Evolutionary conservation across 805 yeast species (phyloP).

Genomic region (Saccharomycodes ludwigii): DNA sequence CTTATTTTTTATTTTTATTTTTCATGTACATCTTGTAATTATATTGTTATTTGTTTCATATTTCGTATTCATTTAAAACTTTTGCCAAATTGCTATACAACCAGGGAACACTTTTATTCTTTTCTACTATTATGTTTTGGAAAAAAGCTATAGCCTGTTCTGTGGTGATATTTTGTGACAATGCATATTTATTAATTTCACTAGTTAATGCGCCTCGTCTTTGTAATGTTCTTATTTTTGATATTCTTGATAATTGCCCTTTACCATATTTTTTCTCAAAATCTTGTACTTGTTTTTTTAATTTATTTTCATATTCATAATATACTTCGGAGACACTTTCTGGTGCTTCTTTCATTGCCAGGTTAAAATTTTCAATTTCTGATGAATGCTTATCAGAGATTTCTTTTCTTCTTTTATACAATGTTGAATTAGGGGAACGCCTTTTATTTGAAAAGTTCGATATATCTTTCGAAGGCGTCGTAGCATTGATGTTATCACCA

Average conservation of each 20-base stretch:
- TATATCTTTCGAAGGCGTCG: too few species aligned
- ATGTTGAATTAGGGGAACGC: too few species aligned
- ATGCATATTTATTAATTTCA: constrained; percentile 24
- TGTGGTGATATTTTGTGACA: constrained; percentile 14
- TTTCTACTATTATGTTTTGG: constrained; percentile 20
- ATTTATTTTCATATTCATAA: constrained; percentile 20
- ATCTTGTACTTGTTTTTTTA: constrained; percentile 24
- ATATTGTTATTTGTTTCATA: too few species aligned
- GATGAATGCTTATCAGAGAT: constrained; percentile 8
- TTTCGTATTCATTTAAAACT: constrained; percentile 13
- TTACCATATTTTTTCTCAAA: constrained; percentile 22
- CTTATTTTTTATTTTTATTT: too few species aligned
- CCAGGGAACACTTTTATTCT: constrained; percentile 27
- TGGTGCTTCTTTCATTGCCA: constrained; percentile 22
- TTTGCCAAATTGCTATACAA: constrained; percentile 24
- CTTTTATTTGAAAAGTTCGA: too few species aligned
- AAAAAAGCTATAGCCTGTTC: constrained; percentile 21
- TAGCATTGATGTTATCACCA: too few species aligned
- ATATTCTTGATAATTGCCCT: constrained; percentile 18
- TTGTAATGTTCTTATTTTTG: constrained; percentile 26
- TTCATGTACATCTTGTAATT: too few species aligned
- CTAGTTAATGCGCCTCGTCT: constrained; percentile 26
- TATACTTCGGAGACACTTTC: constrained; percentile 22
- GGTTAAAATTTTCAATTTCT: constrained; percentile 20
- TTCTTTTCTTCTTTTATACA: constrained; percentile 1